Conservation (phyloP, 225 moss, liverwort and hornwort genomes). For the Lunularia cruciata region DNA sequence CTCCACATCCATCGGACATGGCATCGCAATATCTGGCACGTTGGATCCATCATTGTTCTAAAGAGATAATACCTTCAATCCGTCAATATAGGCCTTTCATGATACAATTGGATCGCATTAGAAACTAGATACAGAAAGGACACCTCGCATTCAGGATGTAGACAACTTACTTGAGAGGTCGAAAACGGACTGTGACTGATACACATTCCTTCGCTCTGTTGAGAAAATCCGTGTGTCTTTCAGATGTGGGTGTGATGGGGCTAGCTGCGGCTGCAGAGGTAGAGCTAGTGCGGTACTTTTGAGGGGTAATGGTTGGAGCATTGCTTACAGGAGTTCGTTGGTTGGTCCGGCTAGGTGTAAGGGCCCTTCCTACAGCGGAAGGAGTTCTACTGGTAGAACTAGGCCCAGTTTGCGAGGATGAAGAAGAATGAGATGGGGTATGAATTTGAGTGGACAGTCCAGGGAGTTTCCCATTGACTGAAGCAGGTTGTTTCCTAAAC, state of each 20-base stretch:
- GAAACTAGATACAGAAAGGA: too few relatives aligned
- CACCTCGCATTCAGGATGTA: too few relatives aligned
- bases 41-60: too few relatives aligned
- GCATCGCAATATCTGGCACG: too few relatives aligned
- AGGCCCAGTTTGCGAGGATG: conserved; percentile 37
- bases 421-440: conserved; percentile 36
- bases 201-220: conserved; percentile 91
- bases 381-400: conserved; percentile 31
- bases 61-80: too few relatives aligned
- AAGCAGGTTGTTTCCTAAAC: conserved; percentile 47
- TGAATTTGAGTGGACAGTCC: conserved; percentile 25
- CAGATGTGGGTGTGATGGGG: conserved; percentile 82
- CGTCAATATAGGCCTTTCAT: too few relatives aligned
- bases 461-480: conserved; percentile 55
- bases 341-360: conserved; percentile 47
- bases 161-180: conserved; percentile 84
- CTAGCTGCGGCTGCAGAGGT: conserved; percentile 62
- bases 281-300: conserved; percentile 67
- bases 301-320: conserved; percentile 48
- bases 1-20: too few relatives aligned
- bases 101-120: too few relatives aligned
- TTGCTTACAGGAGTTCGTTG: conserved; percentile 29
- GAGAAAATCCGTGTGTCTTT: conserved; percentile 63
- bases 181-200: conserved; percentile 89
- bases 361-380: conserved; percentile 42